Base-by-base conservation (phyloP, 371 early-diverging fungal genomes). In the Mortierella sp. region DNA sequence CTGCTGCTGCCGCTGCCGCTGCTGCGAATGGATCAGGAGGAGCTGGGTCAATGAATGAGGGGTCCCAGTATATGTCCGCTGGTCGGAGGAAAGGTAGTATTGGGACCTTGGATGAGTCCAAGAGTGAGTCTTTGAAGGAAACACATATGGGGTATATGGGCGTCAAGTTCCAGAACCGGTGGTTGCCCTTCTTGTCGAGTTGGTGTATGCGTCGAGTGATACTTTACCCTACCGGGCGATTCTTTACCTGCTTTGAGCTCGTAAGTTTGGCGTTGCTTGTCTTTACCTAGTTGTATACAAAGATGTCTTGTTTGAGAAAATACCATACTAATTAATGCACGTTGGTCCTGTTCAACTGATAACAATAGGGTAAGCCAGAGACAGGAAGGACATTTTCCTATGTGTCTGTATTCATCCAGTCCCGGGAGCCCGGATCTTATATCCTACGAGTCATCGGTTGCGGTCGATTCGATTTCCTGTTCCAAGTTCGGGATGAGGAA, bases 181-280 rank as follows among this genome's bases (percentile, higher is more conserved):
- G 90, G 70, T 88, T 92, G 45, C 90, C 92, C 4, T 89, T 89
- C 57, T 76, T 93, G 38, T 88, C 93, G 0, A 91, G 88, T 34
- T 93, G 93, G 93, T 84, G 91, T 50, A 93, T 93, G 93, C 86
- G 89, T 54, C 91, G 91, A 26, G 87, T 93, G 48, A 90, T 91
- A 81, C 89, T 92, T 6, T 92, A 91, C 80, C 93, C 93, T 9
- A 80, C 89, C 74, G 76, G 90, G 1, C 89, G 91, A 2, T 93
- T 91, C 79, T 92, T 92, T 79, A 90, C 91, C 8, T 90, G 90
- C 70, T 91, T 91, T 83, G 88, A 84, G n/a, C 34, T 76, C 14
- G 81, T 84, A 74, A 75, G 79, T 76, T 26, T 77, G 34, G 42
- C 38, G 24, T 63, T 28, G 19, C 31, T 34, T 13, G 16, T 50